Evolutionary conservation across 257 asterid genomes (phyloP).

Genomic region (Rehmannia glutinosa): DNA sequence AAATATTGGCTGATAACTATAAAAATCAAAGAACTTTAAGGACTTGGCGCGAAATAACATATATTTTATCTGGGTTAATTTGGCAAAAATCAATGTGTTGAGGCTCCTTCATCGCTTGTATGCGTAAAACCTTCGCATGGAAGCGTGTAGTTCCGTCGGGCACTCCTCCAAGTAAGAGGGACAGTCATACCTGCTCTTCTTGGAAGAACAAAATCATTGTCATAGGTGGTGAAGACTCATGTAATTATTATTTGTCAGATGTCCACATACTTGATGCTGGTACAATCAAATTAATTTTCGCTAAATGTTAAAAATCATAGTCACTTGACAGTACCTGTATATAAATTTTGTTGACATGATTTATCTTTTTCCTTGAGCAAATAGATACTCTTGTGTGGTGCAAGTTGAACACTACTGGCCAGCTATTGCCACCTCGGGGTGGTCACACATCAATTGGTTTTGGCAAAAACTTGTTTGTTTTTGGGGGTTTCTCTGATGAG

Average conservation of each 20-base stretch:
- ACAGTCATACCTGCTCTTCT: conserved; percentile 90
- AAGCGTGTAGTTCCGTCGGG: conserved; percentile 80
- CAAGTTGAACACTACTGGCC: conserved; percentile 85
- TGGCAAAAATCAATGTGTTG: not conserved
- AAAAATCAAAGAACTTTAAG: too few relatives aligned
- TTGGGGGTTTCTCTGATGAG: conserved; percentile 95
- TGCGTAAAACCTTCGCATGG: conserved; percentile 86
- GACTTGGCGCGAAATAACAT: not conserved
- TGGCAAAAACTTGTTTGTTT: conserved; percentile 77
- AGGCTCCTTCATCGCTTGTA: conserved; percentile 13
- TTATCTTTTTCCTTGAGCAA: conserved; percentile 27
- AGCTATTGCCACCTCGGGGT: conserved; percentile 89
- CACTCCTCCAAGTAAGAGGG: conserved; percentile 94
- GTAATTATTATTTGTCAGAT: conserved; percentile 76
- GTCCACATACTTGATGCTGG: conserved; percentile 97
- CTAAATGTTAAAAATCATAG: conserved; percentile 1
- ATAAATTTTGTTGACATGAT: conserved; percentile 18
- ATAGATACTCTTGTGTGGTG: conserved; percentile 90
- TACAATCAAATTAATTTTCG: conserved; percentile 22
- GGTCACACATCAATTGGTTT: conserved; percentile 86
- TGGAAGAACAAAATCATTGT: conserved; percentile 88
- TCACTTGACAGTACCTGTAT: not conserved
- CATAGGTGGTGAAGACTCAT: conserved; percentile 93
- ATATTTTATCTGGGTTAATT: not conserved
- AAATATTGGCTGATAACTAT: too few relatives aligned